These are phyloP conservation scores for Cladophialophora psammophila DNA, from an alignment of 2,329 filamentous ascomycete species.

Conservation along the genomic window DNA sequence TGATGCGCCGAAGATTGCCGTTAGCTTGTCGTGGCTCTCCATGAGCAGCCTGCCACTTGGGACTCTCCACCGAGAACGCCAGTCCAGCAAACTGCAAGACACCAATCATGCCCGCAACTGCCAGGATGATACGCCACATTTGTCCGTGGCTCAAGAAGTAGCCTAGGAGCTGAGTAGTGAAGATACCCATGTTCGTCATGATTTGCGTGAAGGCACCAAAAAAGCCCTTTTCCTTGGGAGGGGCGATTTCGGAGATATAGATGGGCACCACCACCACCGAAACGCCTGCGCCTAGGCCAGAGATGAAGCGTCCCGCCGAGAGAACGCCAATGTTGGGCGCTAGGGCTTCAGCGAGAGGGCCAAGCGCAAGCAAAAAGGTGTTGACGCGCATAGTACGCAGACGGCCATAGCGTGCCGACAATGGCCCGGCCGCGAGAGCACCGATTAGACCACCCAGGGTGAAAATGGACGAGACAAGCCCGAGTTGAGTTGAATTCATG, in stretches of 20 bases:
- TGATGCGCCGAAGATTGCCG: conserved; percentile 74
- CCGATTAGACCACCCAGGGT: conserved; percentile 87
- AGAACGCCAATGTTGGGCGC: conserved; percentile 72
- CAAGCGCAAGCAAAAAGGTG: conserved; percentile 76
- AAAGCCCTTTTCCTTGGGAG: conserved; percentile 75
- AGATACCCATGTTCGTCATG: conserved; percentile 89
- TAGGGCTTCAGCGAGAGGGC: conserved; percentile 77
- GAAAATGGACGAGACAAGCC: conserved; percentile 89
- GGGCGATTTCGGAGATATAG: conserved; percentile 92
- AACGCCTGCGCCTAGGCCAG: conserved; percentile 84
- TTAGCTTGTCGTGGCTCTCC: conserved; percentile 68
- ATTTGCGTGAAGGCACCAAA: conserved; percentile 89
- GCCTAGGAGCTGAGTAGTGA: conserved; percentile 81
- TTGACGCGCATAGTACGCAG: conserved; percentile 79
- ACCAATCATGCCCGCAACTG: conserved; percentile 73
- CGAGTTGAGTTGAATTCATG: conserved; percentile 83
- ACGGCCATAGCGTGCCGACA: conserved; percentile 78
- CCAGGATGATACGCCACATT: conserved; percentile 85
- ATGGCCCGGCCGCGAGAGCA: conserved; percentile 78
- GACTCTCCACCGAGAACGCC: conserved; percentile 83
- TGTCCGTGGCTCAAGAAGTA: conserved; percentile 83
- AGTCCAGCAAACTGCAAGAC: conserved; percentile 72
- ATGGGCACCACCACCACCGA: conserved; percentile 92
- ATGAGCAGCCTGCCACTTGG: conserved; percentile 80
- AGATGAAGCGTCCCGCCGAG: conserved; percentile 76